These are phyloP conservation scores for Bacidia rubella DNA, from an alignment of 495 filamentous ascomycete species.

Conservation along the genomic window DNA sequence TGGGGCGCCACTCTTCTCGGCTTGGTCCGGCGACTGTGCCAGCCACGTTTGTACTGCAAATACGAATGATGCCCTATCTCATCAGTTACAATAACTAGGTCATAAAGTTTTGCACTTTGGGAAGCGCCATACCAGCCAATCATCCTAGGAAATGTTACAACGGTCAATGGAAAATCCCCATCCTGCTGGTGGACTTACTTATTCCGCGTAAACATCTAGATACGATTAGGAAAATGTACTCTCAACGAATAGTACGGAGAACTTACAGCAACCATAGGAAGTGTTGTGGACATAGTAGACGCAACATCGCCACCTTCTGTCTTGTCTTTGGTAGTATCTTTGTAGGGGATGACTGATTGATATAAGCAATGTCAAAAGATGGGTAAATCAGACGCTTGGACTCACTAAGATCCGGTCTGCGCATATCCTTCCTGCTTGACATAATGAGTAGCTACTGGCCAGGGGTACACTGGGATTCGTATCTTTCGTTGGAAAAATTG, in stretches of 20 bases:
- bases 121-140: slow-evolving; percentile 58
- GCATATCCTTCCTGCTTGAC: slow-evolving; percentile 76
- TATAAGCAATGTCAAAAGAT: slow-evolving; percentile 3
- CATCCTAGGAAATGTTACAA: slow-evolving; percentile 29
- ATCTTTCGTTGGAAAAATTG: too few relatives aligned
- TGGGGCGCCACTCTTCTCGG: slow-evolving; percentile 53
- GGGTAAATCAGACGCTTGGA: neutral
- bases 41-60: slow-evolving; percentile 79
- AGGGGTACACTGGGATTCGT: too few relatives aligned
- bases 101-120: too few relatives aligned
- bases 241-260: neutral
- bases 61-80: slow-evolving; percentile 76
- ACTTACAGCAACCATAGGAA: slow-evolving; percentile 81
- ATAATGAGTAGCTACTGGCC: slow-evolving; percentile 27
- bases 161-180: neutral
- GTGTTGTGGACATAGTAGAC: slow-evolving; percentile 49
- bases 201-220: slow-evolving; percentile 84
- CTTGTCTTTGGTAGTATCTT: slow-evolving; percentile 42
- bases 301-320: slow-evolving; percentile 26
- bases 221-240: neutral
- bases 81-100: slow-evolving; percentile 14
- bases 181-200: slow-evolving; percentile 38
- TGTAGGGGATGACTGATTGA: slow-evolving; percentile 45
- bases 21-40: slow-evolving; percentile 65
- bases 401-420: slow-evolving; percentile 65